Evolutionary conservation across 176 grass and related monocot genomes (phyloP).

Genomic region (Hsuehochloa calcarea): DNA sequence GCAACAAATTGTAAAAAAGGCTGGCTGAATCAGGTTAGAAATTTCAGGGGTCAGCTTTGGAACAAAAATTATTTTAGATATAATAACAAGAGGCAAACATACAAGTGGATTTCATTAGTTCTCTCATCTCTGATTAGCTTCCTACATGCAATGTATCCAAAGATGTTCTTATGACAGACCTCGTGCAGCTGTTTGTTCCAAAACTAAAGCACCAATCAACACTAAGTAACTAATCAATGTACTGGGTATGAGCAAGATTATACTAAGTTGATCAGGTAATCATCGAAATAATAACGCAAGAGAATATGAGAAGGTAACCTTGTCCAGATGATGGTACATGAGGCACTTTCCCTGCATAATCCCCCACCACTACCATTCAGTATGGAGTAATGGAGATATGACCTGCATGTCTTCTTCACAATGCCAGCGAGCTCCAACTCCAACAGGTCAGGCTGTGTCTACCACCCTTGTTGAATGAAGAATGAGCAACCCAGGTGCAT

Average conservation of each 20-base stretch:
- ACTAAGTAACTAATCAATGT: neutral
- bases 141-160: slow-evolving; percentile 29
- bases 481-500: slow-evolving; percentile 15
- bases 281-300: slow-evolving; percentile 21
- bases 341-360: slow-evolving; percentile 32
- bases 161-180: slow-evolving; percentile 10
- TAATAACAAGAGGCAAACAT: slow-evolving; percentile 14
- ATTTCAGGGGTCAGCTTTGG: neutral
- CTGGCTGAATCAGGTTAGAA: slow-evolving; percentile 6
- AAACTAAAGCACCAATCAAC: slow-evolving; percentile 16
- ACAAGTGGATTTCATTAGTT: slow-evolving; percentile 16
- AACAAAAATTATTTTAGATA: slow-evolving; percentile 19
- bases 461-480: slow-evolving; percentile 22
- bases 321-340: slow-evolving; percentile 38
- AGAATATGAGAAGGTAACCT: slow-evolving; percentile 29
- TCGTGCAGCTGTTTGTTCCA: neutral
- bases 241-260: slow-evolving; percentile 20
- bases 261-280: neutral
- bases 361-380: slow-evolving; percentile 26
- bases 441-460: neutral
- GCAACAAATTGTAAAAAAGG: neutral
- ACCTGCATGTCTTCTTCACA: slow-evolving; percentile 14
- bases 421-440: slow-evolving; percentile 18
- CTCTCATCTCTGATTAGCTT: slow-evolving; percentile 21
- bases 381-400: slow-evolving; percentile 12